Percentiles rank a stretch among this genome's conserved stretches.
phyloP scores from a whole-genome alignment of 179 eudicot species.

The Drosera spatulata region DNA sequence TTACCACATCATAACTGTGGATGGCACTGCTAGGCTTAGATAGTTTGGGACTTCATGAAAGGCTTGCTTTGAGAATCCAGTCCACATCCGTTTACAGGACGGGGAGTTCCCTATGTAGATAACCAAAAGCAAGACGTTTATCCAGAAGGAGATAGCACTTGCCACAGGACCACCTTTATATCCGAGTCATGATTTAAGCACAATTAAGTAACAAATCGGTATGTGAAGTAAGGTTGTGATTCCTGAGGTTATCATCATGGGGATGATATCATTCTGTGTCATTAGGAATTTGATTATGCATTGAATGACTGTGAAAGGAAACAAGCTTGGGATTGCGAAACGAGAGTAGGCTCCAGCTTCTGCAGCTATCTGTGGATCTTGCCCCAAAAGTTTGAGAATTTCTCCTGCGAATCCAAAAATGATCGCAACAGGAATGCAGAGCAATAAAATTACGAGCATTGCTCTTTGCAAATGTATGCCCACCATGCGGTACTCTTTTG shows the following conservation, averaged over 20 bases:
- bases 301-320: conserved; percentile 35
- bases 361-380: conserved; percentile 24
- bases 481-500: conserved; percentile 29
- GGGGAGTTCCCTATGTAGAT: conserved; percentile 21
- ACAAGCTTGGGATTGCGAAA: conserved; percentile 30
- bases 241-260: conserved; percentile 24
- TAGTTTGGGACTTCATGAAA: conserved; percentile 7
- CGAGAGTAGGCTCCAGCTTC: conserved; percentile 26
- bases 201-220: conserved; percentile 17
- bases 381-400: conserved; percentile 17
- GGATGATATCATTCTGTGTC: conserved; percentile 25
- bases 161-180: conserved; percentile 2
- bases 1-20: conserved; percentile 35
- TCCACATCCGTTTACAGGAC: conserved; percentile 30
- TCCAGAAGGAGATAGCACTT: conserved; percentile 16
- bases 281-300: conserved; percentile 27
- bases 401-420: conserved; percentile 19
- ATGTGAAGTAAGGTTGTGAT: conserved; percentile 19
- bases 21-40: conserved; percentile 21
- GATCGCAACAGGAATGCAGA: conserved; percentile 20
- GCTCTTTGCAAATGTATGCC: conserved; percentile 35
- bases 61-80: conserved; percentile 28
- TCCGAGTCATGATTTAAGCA: conserved; percentile 8
- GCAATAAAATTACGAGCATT: conserved; percentile 18
- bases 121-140: conserved; percentile 17